A percentile compares a stretch with the other conserved stretches of the same genome.
Evolutionary conservation across 2,329 filamentous ascomycete species (phyloP).

Genomic region (Polychaeton citri): DNA sequence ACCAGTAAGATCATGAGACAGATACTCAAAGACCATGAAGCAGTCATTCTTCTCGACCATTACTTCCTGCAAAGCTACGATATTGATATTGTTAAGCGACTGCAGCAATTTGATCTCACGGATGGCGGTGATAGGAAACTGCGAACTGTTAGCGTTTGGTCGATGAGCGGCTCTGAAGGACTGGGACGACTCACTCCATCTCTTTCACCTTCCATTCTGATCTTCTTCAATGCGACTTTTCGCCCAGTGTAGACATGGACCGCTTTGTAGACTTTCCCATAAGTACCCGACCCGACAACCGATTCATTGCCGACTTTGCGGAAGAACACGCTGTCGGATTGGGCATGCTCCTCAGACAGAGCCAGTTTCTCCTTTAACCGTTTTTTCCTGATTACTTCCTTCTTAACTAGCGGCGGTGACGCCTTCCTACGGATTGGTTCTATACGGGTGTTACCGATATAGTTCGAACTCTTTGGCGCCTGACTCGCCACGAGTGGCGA

Average conservation of each 20-base stretch:
- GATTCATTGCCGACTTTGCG: constrained; percentile 96
- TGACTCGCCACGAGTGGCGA: background rate
- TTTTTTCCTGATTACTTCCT: constrained; percentile 50
- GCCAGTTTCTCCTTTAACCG: constrained; percentile 58
- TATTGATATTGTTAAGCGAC: constrained; percentile 66
- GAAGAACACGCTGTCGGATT: constrained; percentile 83
- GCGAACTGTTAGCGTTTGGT: constrained; percentile 14
- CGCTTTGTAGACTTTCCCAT: constrained; percentile 92
- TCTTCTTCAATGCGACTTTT: constrained; percentile 75
- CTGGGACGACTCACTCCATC: constrained; percentile 45
- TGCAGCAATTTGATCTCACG: constrained; percentile 88
- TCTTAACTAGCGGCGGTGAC: constrained; percentile 19
- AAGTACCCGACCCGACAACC: constrained; percentile 88
- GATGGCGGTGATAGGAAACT: constrained; percentile 78
- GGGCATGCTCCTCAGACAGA: constrained; percentile 56
- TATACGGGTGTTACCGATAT: constrained; percentile 19
- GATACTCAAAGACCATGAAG: constrained; percentile 99
- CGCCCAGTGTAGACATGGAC: constrained; percentile 80
- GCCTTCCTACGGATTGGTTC: constrained; percentile 8
- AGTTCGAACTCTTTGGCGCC: constrained; percentile 19
- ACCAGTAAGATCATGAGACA: constrained; percentile 90
- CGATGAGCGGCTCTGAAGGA: background rate
- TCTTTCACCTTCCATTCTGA: constrained; percentile 84
- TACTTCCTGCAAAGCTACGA: constrained; percentile 73
- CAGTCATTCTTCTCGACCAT: constrained; percentile 99